Conservation (phyloP, 2,329 filamentous ascomycete species). For the Chaetothyriales sp. region DNA sequence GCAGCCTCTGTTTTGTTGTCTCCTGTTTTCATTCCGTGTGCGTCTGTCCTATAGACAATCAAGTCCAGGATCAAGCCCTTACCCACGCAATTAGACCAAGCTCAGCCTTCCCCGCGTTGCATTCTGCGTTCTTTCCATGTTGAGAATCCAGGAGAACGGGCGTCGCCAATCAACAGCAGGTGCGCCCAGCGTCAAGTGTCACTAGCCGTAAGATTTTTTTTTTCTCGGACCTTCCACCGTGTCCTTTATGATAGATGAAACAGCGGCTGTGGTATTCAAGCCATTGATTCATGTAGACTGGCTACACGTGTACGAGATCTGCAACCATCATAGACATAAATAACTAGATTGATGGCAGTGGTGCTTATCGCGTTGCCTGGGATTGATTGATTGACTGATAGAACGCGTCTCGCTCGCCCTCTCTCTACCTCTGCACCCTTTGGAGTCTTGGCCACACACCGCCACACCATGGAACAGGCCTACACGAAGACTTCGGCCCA, state of each 20-base stretch:
- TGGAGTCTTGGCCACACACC: not conserved
- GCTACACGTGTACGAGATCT: not conserved
- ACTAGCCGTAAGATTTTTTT: not conserved
- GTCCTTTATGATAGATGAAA: not conserved
- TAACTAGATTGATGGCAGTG: not conserved
- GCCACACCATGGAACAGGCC: constrained; percentile 36
- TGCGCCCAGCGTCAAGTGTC: not conserved
- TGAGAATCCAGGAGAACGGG: not conserved
- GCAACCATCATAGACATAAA: not conserved
- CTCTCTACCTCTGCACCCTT: constrained; percentile 1
- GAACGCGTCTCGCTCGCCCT: not conserved
- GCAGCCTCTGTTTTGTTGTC: not conserved
- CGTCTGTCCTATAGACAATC: not conserved
- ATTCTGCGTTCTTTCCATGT: not conserved
- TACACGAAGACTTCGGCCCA: constrained; percentile 36
- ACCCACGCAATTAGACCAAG: not conserved
- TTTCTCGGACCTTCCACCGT: not conserved
- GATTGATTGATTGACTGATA: not conserved
- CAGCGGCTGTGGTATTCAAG: not conserved
- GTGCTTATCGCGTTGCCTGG: not conserved
- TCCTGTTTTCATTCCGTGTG: not conserved
- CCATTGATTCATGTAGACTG: not conserved
- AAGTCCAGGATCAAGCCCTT: no score
- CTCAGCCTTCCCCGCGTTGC: not conserved
- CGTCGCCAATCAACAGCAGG: not conserved